These are phyloP conservation scores for Quercus robur DNA, from an alignment of 306 rosid species.

Conservation along the genomic window DNA sequence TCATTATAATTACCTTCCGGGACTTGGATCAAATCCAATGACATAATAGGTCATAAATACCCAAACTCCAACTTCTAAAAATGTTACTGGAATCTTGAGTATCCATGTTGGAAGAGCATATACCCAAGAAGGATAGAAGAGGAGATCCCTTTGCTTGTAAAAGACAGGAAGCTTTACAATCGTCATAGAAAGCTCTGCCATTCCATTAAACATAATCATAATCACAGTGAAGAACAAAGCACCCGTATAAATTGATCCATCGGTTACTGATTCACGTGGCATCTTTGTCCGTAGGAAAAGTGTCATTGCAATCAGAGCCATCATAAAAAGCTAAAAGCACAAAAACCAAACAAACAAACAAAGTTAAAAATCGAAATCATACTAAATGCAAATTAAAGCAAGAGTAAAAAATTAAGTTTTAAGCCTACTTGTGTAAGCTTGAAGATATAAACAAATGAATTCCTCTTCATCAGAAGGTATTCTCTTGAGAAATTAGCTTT, in stretches of 20 bases:
- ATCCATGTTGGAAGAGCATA: constrained; percentile 38
- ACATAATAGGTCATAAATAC: constrained; percentile 41
- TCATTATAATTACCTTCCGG: constrained; percentile 18
- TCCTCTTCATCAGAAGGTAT: constrained; percentile 42
- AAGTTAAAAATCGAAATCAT: background rate
- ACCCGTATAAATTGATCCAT: constrained; percentile 31
- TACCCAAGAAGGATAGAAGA: constrained; percentile 42
- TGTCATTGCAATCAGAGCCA: constrained; percentile 32
- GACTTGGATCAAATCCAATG: constrained; percentile 37
- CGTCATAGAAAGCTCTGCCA: constrained; percentile 42
- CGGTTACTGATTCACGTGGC: constrained; percentile 17
- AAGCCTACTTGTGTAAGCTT: constrained; percentile 27
- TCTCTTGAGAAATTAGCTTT: constrained; percentile 37
- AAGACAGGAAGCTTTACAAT: constrained; percentile 44
- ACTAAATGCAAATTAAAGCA: background rate
- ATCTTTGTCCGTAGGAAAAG: constrained; percentile 33
- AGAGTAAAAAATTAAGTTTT: background rate
- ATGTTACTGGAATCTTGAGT: constrained; percentile 37
- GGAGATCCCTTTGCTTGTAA: constrained; percentile 47
- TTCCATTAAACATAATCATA: constrained; percentile 34
- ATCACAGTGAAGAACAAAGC: constrained; percentile 30
- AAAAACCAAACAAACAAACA: too few species aligned
- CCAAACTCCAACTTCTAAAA: constrained; percentile 38
- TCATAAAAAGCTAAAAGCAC: constrained; percentile 18
- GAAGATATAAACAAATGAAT: constrained; percentile 43